These are phyloP conservation scores for Rhizoclosmatium globosum DNA, from an alignment of 192 early-diverging fungal genomes.

Conservation along the genomic window DNA sequence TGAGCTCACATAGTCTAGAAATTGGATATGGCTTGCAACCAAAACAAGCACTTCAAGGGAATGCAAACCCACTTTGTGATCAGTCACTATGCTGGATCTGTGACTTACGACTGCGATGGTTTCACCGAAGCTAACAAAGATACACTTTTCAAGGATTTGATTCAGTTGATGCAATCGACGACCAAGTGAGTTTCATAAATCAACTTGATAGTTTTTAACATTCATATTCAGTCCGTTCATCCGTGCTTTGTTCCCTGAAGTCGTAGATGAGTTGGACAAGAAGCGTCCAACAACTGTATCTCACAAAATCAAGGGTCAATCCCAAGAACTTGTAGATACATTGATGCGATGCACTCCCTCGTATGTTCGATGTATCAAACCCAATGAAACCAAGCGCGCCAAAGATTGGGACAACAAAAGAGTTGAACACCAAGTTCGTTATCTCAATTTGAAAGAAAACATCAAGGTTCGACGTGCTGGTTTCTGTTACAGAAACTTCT, in stretches of 20 bases:
- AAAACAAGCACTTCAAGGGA: conserved; percentile 65
- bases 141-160: conserved; percentile 90
- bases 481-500: conserved; percentile 95
- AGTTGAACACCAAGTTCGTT: conserved; percentile 97
- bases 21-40: conserved; percentile 49
- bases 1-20: conserved; percentile 38
- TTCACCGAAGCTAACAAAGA: conserved; percentile 99
- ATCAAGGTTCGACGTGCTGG: conserved; percentile 96
- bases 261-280: conserved; percentile 85
- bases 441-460: conserved; percentile 96
- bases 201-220: neutral
- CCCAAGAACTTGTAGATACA: conserved; percentile 87
- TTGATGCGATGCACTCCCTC: conserved; percentile 95
- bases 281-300: conserved; percentile 98
- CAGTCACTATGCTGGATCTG: conserved; percentile 97
- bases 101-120: conserved; percentile 87
- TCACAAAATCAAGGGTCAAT: conserved; percentile 90
- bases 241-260: conserved; percentile 86
- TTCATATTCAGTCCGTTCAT: conserved; percentile 74
- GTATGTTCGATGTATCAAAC: conserved; percentile 95
- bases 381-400: conserved; percentile 93
- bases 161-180: conserved; percentile 84
- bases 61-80: conserved; percentile 76
- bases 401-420: conserved; percentile 90
- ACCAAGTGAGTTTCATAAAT: conserved; percentile 42